These are phyloP conservation scores for Paraleonurus japonicus DNA, from an alignment of 257 asterid genomes.

Conservation along the genomic window DNA sequence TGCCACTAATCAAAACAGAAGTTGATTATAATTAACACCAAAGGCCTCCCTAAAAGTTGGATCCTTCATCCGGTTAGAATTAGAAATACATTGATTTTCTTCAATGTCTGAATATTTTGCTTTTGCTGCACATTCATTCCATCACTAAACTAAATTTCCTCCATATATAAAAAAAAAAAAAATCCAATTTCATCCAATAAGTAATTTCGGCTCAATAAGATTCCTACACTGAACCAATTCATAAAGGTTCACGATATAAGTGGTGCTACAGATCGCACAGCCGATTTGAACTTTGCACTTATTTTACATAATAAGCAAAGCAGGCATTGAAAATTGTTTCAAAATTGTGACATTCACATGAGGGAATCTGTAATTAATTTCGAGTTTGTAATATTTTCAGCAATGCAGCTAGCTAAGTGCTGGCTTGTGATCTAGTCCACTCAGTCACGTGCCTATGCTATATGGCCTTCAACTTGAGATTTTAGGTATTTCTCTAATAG, in stretches of 20 bases:
- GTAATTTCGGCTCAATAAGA: background rate
- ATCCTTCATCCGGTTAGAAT: background rate
- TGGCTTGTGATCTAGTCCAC: slow-evolving; percentile 39
- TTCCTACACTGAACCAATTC: background rate
- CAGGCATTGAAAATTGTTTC: background rate
- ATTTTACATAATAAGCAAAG: slow-evolving; percentile 9
- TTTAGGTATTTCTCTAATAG: slow-evolving; percentile 18
- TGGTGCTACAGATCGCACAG: background rate
- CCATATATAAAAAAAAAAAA: background rate
- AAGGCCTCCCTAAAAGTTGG: background rate
- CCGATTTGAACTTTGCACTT: background rate
- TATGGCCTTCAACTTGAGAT: slow-evolving; percentile 26
- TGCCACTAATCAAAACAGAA: background rate
- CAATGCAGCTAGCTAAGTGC: slow-evolving; percentile 36
- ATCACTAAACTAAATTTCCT: background rate
- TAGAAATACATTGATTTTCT: background rate
- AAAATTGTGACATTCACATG: slow-evolving; percentile 12
- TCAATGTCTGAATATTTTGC: background rate
- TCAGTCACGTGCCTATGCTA: slow-evolving; percentile 42
- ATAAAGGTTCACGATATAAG: background rate
- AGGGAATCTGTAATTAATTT: slow-evolving; percentile 44
- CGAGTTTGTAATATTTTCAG: slow-evolving; percentile 30
- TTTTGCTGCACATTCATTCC: background rate
- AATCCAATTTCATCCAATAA: background rate
- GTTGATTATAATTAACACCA: background rate